phyloP scores from a whole-genome alignment of 331 rosid genomes.

The Saraca asoca region DNA sequence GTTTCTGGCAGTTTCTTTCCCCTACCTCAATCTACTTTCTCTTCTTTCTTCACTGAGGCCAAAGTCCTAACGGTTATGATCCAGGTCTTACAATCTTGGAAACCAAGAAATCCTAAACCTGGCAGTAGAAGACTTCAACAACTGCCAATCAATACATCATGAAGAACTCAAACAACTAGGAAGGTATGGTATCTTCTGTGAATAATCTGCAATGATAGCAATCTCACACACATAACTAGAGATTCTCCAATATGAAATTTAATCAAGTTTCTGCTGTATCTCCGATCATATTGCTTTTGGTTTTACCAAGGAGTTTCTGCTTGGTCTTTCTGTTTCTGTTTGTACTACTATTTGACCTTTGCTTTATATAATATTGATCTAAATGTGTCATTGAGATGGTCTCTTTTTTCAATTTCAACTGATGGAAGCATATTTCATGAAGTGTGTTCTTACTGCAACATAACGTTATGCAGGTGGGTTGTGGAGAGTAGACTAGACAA shows the following conservation, averaged over 20 bases:
- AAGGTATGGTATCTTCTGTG: constrained; percentile 42
- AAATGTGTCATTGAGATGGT: constrained; percentile 6
- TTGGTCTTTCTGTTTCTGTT: constrained; percentile 14
- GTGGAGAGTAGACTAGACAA: constrained; percentile 61
- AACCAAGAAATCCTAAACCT: constrained; percentile 61
- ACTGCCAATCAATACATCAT: constrained; percentile 55
- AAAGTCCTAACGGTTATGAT: constrained; percentile 11
- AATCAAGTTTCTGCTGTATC: background rate
- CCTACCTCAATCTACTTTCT: background rate
- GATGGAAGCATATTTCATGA: background rate
- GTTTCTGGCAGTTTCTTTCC: constrained; percentile 22
- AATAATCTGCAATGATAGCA: constrained; percentile 2
- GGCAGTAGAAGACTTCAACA: constrained; percentile 78
- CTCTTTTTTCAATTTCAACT: constrained; percentile 7
- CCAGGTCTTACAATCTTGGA: constrained; percentile 61
- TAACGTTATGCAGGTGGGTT: constrained; percentile 62
- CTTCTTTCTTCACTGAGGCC: background rate
- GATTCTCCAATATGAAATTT: constrained; percentile 6
- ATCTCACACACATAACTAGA: constrained; percentile 11
- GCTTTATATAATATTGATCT: background rate
- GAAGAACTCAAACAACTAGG: constrained; percentile 61
- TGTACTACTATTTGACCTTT: constrained; percentile 1
- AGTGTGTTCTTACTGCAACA: constrained; percentile 15
- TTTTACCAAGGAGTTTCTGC: constrained; percentile 20
- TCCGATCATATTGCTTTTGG: constrained; percentile 2